A percentile compares a stretch with the other conserved stretches of the same genome.
Evolutionary conservation across 208 protist genomes (phyloP).

Genomic region (Trypanosoma cruzi): DNA sequence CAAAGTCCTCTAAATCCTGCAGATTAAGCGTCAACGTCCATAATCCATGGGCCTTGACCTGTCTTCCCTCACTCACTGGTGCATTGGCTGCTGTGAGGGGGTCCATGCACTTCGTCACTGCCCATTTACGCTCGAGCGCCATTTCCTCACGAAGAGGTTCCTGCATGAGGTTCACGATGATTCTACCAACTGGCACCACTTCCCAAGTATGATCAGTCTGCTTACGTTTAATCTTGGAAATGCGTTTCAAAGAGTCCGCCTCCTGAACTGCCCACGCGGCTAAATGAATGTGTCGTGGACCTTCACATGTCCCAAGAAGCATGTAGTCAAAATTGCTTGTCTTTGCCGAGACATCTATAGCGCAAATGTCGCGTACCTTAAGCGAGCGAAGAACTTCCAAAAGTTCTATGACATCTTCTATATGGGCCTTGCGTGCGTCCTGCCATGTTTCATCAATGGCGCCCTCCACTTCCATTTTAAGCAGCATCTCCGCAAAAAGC

Average conservation of each 20-base stretch:
- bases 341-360: conserved; percentile 83
- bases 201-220: conserved; percentile 88
- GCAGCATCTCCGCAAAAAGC: conserved; percentile 76
- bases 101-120: conserved; percentile 85
- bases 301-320: conserved; percentile 88
- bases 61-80: conserved; percentile 83
- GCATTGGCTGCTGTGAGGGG: conserved; percentile 74
- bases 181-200: conserved; percentile 85
- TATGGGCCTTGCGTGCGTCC: conserved; percentile 59
- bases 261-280: conserved; percentile 91
- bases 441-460: conserved; percentile 89
- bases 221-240: conserved; percentile 76
- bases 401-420: conserved; percentile 86
- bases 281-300: conserved; percentile 86
- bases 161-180: conserved; percentile 89
- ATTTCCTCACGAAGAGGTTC: conserved; percentile 77
- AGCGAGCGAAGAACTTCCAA: conserved; percentile 59
- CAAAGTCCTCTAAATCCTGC: conserved; percentile 92
- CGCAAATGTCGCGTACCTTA: conserved; percentile 86
- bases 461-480: conserved; percentile 92
- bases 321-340: conserved; percentile 91
- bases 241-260: conserved; percentile 66
- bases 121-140: conserved; percentile 89
- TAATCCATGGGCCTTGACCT: conserved; percentile 77
- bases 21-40: conserved; percentile 92